A percentile compares a stretch with the other conserved stretches of the same genome.
These are phyloP conservation scores for Iris pallida DNA, from an alignment of 116 monocot species.

Conservation along the genomic window DNA sequence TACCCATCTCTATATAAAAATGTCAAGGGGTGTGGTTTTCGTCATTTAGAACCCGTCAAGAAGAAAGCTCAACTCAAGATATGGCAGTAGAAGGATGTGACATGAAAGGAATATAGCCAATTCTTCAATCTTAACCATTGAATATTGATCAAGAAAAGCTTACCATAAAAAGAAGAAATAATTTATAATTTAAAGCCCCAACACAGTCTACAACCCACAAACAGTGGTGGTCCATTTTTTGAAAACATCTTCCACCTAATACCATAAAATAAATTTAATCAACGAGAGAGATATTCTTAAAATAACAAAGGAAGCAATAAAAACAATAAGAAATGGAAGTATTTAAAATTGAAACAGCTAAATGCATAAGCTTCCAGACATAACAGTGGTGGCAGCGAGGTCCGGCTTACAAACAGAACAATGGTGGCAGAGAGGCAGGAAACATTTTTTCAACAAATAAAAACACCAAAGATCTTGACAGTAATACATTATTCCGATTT, in stretches of 20 bases:
- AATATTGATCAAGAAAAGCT: conserved; percentile 22
- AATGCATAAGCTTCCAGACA: conserved; percentile 56
- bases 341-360: neutral
- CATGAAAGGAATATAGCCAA: neutral
- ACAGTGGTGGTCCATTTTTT: conserved; percentile 99
- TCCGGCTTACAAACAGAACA: too few relatives aligned
- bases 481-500: too few relatives aligned
- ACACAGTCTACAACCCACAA: conserved; percentile 99
- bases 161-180: conserved; percentile 98
- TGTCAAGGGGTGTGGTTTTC: neutral
- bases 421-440: too few relatives aligned
- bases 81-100: neutral
- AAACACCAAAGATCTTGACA: too few relatives aligned
- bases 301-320: neutral
- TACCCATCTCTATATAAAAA: neutral
- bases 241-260: conserved; percentile 89
- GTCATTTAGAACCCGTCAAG: neutral
- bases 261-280: conserved; percentile 11
- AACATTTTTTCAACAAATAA: too few relatives aligned
- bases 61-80: neutral
- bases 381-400: conserved; percentile 99
- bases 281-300: conserved; percentile 1
- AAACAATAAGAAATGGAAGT: neutral
- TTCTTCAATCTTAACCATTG: too few relatives aligned
- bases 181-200: conserved; percentile 94